phyloP scores from a whole-genome alignment of 306 rosid species.

The Ochetophila trinervis region DNA sequence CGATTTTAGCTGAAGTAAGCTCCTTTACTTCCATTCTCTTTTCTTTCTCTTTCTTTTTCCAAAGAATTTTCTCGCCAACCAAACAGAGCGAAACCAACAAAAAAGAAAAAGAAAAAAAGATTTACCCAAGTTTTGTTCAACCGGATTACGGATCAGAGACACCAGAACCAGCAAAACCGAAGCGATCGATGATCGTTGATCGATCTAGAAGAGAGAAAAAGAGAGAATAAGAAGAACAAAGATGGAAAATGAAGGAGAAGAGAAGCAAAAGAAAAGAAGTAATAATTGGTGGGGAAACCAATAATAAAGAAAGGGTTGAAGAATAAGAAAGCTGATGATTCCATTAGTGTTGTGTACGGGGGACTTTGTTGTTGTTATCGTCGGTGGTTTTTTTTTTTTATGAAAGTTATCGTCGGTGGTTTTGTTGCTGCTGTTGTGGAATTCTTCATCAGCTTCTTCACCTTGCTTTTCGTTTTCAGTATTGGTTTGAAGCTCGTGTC shows the following conservation, averaged over 20 bases:
- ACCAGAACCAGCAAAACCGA: too few species aligned
- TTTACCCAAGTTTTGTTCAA: too few species aligned
- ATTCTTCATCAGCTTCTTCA: slow-evolving; percentile 28
- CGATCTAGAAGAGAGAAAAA: background rate
- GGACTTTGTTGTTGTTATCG: background rate
- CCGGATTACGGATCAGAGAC: too few species aligned
- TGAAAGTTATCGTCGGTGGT: background rate
- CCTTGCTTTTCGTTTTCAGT: slow-evolving; percentile 30
- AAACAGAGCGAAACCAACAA: too few species aligned
- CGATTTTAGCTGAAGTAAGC: too few species aligned
- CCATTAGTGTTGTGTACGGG: slow-evolving; percentile 26
- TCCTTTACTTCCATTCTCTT: too few species aligned
- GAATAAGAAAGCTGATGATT: slow-evolving; percentile 23
- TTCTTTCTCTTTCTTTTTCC: too few species aligned
- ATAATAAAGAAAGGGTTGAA: slow-evolving; percentile 11
- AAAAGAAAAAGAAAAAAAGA: too few species aligned
- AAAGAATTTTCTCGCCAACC: too few species aligned
- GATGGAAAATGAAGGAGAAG: too few species aligned
- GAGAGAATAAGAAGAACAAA: background rate
- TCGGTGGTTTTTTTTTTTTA: too few species aligned
- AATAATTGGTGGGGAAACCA: slow-evolving; percentile 11
- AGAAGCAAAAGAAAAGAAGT: background rate
- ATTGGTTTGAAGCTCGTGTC: slow-evolving; percentile 5
- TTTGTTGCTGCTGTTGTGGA: slow-evolving; percentile 14
- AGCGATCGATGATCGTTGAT: background rate